Percentiles rank a stretch among this genome's conserved stretches.
phyloP scores from a whole-genome alignment of 116 monocot genomes.

The Posidonia oceanica region DNA sequence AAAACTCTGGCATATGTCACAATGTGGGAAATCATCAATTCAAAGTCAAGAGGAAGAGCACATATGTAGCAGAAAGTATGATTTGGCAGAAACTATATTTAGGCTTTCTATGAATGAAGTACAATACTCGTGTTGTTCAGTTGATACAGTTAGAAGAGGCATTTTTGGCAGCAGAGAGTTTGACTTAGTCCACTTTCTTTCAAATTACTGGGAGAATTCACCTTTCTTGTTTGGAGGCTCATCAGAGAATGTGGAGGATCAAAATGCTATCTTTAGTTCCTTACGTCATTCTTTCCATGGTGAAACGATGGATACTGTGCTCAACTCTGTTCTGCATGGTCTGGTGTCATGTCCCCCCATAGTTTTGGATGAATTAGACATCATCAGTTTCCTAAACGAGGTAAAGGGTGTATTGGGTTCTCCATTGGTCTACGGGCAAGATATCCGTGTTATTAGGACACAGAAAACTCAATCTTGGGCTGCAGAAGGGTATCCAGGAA shows the following conservation, averaged over 20 bases:
- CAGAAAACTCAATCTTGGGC: conserved; percentile 1
- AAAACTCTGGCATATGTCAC: conserved; percentile 20
- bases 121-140: conserved; percentile 8
- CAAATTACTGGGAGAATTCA: conserved; percentile 53
- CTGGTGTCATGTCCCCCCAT: conserved; percentile 67
- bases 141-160: conserved; percentile 19
- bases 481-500: conserved; percentile 1
- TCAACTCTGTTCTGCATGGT: conserved; percentile 31
- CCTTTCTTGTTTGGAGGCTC: conserved; percentile 30
- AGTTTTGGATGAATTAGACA: conserved; percentile 68
- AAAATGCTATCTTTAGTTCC: conserved; percentile 28
- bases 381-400: conserved; percentile 47
- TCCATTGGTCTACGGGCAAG: conserved; percentile 49
- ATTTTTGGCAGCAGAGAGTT: conserved; percentile 42
- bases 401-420: conserved; percentile 38
- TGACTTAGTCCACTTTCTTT: conserved; percentile 39
- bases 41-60: background rate
- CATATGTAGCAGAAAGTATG: conserved; percentile 14
- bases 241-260: conserved; percentile 10
- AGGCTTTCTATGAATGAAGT: conserved; percentile 51
- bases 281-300: conserved; percentile 30
- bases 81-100: conserved; percentile 62
- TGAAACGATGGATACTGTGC: conserved; percentile 13
- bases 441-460: conserved; percentile 61
- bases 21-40: background rate